Percentiles rank a stretch among this genome's conserved stretches.
Conservation (phyloP, 2,329 filamentous ascomycete genomes). For the Fusarium nematophilum region DNA sequence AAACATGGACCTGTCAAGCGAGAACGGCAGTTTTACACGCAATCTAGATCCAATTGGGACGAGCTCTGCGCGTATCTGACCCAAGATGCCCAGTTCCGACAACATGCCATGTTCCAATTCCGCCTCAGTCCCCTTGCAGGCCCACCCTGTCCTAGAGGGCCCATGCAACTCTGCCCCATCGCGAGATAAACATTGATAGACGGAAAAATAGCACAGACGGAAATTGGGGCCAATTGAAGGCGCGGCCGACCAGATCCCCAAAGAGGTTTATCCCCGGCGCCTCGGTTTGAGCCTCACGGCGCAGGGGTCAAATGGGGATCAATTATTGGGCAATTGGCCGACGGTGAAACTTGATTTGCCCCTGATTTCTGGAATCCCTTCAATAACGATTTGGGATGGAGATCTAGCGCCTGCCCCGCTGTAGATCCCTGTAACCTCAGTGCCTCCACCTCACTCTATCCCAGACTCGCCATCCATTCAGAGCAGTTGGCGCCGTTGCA, state of each 20-base stretch:
- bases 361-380: slow-evolving; percentile 21
- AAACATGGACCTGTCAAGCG: slow-evolving; percentile 16
- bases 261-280: slow-evolving; percentile 3
- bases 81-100: background rate
- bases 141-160: background rate
- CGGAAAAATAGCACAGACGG: slow-evolving; percentile 33
- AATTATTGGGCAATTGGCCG: slow-evolving; percentile 26
- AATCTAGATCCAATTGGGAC: slow-evolving; percentile 30
- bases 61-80: slow-evolving; percentile 13
- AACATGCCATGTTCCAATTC: too few relatives aligned
- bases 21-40: slow-evolving; percentile 8
- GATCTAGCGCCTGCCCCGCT: slow-evolving; percentile 23
- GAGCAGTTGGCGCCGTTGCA: slow-evolving; percentile 17
- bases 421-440: background rate
- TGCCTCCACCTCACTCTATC: background rate
- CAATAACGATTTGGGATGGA: slow-evolving; percentile 37
- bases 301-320: background rate
- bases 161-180: slow-evolving; percentile 24
- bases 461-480: slow-evolving; percentile 3
- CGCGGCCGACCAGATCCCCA: slow-evolving; percentile 5
- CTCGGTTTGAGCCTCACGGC: slow-evolving; percentile 38
- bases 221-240: slow-evolving; percentile 23
- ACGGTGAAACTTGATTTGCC: slow-evolving; percentile 31
- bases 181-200: slow-evolving; percentile 30
- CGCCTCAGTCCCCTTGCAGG: slow-evolving; percentile 23